Percentiles rank a stretch among this genome's conserved stretches.
Evolutionary conservation across 140 eudicot species (phyloP).

Genomic region (Cichorium intybus): DNA sequence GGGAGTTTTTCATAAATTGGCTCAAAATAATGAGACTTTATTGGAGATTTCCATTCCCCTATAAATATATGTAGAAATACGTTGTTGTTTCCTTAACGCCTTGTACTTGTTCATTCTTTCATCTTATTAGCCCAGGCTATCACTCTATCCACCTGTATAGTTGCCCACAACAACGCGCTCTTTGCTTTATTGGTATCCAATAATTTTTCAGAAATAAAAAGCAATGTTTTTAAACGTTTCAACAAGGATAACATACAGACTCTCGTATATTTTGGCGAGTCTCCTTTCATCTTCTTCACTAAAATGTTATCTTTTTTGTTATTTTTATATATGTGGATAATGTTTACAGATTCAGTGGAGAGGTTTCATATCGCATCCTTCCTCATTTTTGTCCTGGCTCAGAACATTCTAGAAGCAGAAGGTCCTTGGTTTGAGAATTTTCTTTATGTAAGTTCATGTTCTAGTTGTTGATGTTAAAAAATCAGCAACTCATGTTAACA

Average conservation of each 20-base stretch:
- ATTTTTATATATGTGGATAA: constrained; percentile 7
- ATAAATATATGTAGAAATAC: too few species aligned
- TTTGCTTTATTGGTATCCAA: constrained; percentile 92
- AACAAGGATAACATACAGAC: constrained; percentile 91
- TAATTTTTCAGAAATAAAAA: constrained; percentile 91
- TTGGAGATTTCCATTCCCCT: too few species aligned
- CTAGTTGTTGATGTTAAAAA: too few species aligned
- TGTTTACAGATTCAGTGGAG: constrained; percentile 83
- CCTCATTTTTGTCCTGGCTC: constrained; percentile 81
- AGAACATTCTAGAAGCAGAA: constrained; percentile 87
- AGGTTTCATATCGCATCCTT: constrained; percentile 93
- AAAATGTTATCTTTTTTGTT: too few species aligned
- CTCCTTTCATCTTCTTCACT: constrained; percentile 6
- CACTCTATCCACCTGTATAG: constrained; percentile 88
- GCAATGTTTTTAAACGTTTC: constrained; percentile 90
- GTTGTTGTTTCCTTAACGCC: constrained; percentile 51
- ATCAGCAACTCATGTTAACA: too few species aligned
- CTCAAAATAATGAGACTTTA: too few species aligned
- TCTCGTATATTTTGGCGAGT: constrained; percentile 79
- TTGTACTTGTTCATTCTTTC: constrained; percentile 81
- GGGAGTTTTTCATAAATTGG: too few species aligned
- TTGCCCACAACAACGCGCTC: constrained; percentile 92
- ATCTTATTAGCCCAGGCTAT: constrained; percentile 89
- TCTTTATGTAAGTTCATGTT: constrained; percentile 59
- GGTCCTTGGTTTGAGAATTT: constrained; percentile 90